A percentile compares a stretch with the other conserved stretches of the same genome.
phyloP scores from a whole-genome alignment of 768 basidiomycete genomes.

The Termitomyces sp. region DNA sequence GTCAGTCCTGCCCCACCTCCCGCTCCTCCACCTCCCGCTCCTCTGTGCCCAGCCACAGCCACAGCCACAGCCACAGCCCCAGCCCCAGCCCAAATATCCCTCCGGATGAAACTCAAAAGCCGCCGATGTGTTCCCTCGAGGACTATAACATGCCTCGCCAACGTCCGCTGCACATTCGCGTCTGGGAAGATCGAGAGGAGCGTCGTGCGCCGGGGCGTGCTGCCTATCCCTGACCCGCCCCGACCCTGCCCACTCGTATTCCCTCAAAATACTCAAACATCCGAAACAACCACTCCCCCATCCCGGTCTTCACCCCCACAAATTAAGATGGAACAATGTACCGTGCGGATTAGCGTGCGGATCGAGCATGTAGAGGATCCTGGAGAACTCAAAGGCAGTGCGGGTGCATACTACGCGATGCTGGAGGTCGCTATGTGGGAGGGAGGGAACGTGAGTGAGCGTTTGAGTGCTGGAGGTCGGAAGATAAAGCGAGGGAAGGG shows the following conservation, averaged over 20 bases:
- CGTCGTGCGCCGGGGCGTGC: slow-evolving; percentile 24
- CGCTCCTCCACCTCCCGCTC: too few species aligned
- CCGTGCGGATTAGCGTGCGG: slow-evolving; percentile 91
- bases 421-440: slow-evolving; percentile 59
- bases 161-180: slow-evolving; percentile 40
- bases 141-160: slow-evolving; percentile 79
- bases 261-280: slow-evolving; percentile 47
- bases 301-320: slow-evolving; percentile 73
- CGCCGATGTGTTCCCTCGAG: slow-evolving; percentile 56
- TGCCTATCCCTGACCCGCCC: slow-evolving; percentile 22
- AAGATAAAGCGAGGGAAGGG: background rate
- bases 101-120: slow-evolving; percentile 71
- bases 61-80: too few species aligned
- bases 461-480: background rate
- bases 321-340: slow-evolving; percentile 77
- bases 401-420: slow-evolving; percentile 77
- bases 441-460: slow-evolving; percentile 63
- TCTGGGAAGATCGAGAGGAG: slow-evolving; percentile 38
- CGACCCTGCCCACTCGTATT: slow-evolving; percentile 10
- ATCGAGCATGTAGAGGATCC: slow-evolving; percentile 82
- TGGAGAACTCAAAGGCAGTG: slow-evolving; percentile 90
- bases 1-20: slow-evolving; percentile 42
- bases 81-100: too few species aligned
- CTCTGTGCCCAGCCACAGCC: too few species aligned
- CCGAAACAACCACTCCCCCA: slow-evolving; percentile 78